A percentile compares a stretch with the other conserved stretches of the same genome.
Conservation (phyloP, 805 yeast genomes). For the Spathaspora boniae region DNA sequence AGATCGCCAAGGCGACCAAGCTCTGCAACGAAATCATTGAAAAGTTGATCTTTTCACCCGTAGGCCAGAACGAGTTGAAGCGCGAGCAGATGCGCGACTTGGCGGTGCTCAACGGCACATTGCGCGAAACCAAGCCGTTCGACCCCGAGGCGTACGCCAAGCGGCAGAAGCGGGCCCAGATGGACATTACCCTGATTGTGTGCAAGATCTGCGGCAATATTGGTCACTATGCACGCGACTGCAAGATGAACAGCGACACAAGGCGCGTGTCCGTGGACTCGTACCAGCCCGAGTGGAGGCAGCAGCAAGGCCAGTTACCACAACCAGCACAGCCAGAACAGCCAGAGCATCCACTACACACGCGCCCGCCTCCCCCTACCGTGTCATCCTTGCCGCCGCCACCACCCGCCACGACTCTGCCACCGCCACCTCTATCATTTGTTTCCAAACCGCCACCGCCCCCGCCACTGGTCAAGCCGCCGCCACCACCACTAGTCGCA, state of each 20-base stretch:
- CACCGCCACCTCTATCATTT: slow-evolving; percentile 14
- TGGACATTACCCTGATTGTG: slow-evolving; percentile 52
- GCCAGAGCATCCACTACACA: too few species aligned
- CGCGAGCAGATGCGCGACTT: slow-evolving; percentile 87
- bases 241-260: slow-evolving; percentile 47
- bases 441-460: slow-evolving; percentile 2
- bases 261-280: too few species aligned
- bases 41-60: slow-evolving; percentile 84
- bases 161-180: slow-evolving; percentile 17
- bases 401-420: slow-evolving; percentile 10
- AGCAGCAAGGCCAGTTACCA: too few species aligned
- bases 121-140: slow-evolving; percentile 71
- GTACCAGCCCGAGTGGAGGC: slow-evolving; percentile 1
- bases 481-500: slow-evolving; percentile 15
- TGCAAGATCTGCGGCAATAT: slow-evolving; percentile 77
- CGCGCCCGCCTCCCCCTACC: slow-evolving; percentile 11
- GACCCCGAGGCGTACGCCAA: slow-evolving; percentile 32
- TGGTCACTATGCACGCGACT: slow-evolving; percentile 90
- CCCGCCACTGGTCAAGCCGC: slow-evolving; percentile 9
- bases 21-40: slow-evolving; percentile 73
- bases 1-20: slow-evolving; percentile 69
- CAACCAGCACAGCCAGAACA: too few species aligned
- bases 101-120: slow-evolving; percentile 92
- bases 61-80: slow-evolving; percentile 88
- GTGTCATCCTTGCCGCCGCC: slow-evolving; percentile 14